Base-by-base conservation (phyloP, 2,329 filamentous ascomycete species). In the Colletotrichum musae region DNA sequence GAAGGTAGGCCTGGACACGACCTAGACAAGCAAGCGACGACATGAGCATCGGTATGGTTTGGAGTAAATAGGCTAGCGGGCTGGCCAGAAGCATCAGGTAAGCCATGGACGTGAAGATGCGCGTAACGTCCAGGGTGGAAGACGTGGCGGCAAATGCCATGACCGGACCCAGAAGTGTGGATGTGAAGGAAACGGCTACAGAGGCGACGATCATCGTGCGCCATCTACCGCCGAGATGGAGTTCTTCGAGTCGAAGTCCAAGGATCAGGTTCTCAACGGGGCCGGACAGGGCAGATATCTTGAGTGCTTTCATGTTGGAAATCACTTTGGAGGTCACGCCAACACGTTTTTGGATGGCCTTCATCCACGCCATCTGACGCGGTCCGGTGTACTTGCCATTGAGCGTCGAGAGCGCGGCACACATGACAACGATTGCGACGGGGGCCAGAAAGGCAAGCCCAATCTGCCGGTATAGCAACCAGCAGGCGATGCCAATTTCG, bases 401-500 rank as follows among this genome's bases (percentile, higher is more conserved):
- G 41, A 61, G 13, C 3, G 18, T 21, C 3, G 63, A 59, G 21
- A 39, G 21, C 21, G 51, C 26, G 16, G 45, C 28, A 16, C 58
- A 70, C 2, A 68, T 5, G 4, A 53, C 48, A 6, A 70, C 64
- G 3, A 68, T 24, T 5, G 26, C 12, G 21, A 70, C 39, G 12
- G 68, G 68, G 13, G 68, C 64, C 13, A 68, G 32, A 39, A 68
- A 70, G 18, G 58, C 68, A 1, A 48, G 51, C 15, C 52, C 64
- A 13, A 70, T 57, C 28, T 86, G 80, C 4, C 72, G 72, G 21
- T 86, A 77, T 0, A 89, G 76, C 0, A 88, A 77, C 74, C 80
- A 88, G 56, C 82, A 81, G 0, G 82, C 82, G 2, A 88, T 61
- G 5, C 73, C 80, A 4, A 84, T 79, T 69, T 87, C 81, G 1